Evolutionary conservation across 2,329 filamentous ascomycete genomes (phyloP), one percentile per base, ranked within the genome.

Genomic region (Gyromitra esculenta): DNA sequence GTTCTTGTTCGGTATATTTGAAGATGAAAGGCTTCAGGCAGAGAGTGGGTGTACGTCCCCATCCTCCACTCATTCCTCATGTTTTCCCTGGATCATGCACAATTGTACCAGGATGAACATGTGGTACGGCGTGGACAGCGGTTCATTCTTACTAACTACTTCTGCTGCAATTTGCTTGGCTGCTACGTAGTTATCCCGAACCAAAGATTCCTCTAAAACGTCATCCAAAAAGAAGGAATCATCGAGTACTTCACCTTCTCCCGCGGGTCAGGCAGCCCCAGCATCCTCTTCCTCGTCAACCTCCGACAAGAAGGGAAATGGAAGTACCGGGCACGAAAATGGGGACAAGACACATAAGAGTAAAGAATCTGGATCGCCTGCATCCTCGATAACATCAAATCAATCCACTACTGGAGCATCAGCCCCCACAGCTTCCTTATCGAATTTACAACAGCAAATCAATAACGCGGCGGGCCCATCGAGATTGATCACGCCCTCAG

Each of bases 11-110:
- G 65, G 76, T 78, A 73, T 77, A 78, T 71, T 73, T 69, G 64
- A 92, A 88, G 85, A 97, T 98, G 95, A 97, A 97, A 87, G 92
- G 93, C 84, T 97, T 98, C 86, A 92, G 94, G 86, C 93, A 97
- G 88, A 93, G 92, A 91, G 94, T 97, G 76, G 78, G 78, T 88
- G 94, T 97, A 90, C 88, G 92, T 90, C 77, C 79, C 79, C 78
- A 79, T 78, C 71, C 13, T 77, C 80, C 80, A 81, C 79, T 77
- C 74, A 81, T 82, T 81, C 78, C 72, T 77, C 43, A 54, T 77
- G 78, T 80, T 68, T 69, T 75, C 65, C 57, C 72, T 75, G 72
- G 64, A 63, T 71, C 59, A 65, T 71, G 50, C 41, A 73, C 70
- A 48, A 64, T 70, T 75, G 41, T 75, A 59, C 72, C 65, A 71